Evolutionary conservation across 192 early-diverging fungal genomes (phyloP).

Genomic region (Mortierella antarctica): DNA sequence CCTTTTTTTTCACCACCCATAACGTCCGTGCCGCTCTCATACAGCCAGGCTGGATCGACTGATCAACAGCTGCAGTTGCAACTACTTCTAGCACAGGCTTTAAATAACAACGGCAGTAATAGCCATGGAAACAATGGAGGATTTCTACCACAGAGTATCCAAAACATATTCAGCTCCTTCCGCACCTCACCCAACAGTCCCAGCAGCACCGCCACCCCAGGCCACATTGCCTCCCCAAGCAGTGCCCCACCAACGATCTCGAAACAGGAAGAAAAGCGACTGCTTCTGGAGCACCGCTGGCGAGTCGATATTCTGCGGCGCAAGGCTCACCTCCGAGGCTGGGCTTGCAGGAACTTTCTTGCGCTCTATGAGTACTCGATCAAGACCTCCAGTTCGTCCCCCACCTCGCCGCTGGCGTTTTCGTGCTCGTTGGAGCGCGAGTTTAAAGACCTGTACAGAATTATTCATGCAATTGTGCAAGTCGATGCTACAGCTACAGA

Average conservation of each 20-base stretch:
- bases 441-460: conserved; percentile 33
- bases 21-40: conserved; percentile 2
- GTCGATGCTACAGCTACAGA: conserved; percentile 21
- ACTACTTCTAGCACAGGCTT: neutral
- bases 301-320: conserved; percentile 32
- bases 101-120: neutral
- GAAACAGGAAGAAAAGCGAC: conserved; percentile 34
- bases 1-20: conserved; percentile 6
- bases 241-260: neutral
- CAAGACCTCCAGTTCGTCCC: neutral
- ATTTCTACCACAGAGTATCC: conserved; percentile 18
- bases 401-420: neutral
- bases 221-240: neutral
- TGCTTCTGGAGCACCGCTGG: conserved; percentile 28
- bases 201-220: neutral
- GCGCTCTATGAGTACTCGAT: conserved; percentile 38
- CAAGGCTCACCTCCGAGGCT: conserved; percentile 26
- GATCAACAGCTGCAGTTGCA: neutral
- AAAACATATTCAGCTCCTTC: conserved; percentile 18
- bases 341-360: conserved; percentile 31
- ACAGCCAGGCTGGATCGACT: conserved; percentile 11
- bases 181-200: neutral
- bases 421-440: conserved; percentile 13
- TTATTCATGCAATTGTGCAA: conserved; percentile 22
- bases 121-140: neutral